phyloP scores from a whole-genome alignment of 179 eudicot genomes.

The Silene vulgaris region DNA sequence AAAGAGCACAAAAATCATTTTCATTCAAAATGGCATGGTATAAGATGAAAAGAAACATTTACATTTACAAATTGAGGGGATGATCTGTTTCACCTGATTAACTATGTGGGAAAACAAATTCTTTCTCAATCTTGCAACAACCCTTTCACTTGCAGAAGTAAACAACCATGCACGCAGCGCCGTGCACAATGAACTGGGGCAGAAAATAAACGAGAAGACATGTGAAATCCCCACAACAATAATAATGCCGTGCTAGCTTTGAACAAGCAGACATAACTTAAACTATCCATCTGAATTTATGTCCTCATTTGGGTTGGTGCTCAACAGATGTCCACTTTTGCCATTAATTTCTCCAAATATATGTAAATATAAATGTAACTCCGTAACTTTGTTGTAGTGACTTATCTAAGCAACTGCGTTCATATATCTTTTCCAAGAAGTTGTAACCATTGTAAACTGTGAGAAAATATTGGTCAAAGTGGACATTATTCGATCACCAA shows the following conservation, averaged over 20 bases:
- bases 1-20: slow-evolving; percentile 6
- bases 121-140: slow-evolving; percentile 84
- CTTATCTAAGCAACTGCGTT: not conserved
- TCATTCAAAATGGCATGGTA: not conserved
- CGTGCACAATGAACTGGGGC: slow-evolving; percentile 57
- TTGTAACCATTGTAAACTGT: not conserved
- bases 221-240: not conserved
- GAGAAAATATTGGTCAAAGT: not conserved
- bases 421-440: not conserved
- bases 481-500: not conserved
- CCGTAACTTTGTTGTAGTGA: not conserved
- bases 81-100: slow-evolving; percentile 44
- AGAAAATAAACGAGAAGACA: slow-evolving; percentile 6
- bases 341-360: not conserved
- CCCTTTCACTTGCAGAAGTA: slow-evolving; percentile 82
- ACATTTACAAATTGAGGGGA: not conserved
- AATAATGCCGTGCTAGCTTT: slow-evolving; percentile 3
- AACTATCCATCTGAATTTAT: not conserved
- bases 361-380: not conserved
- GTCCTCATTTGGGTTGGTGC: not conserved
- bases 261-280: not conserved
- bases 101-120: slow-evolving; percentile 64
- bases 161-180: slow-evolving; percentile 80
- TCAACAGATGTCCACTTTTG: not conserved
- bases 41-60: slow-evolving; percentile 1